Base-by-base conservation (phyloP, 306 rosid genomes). In the Trichosanthes cucumerina region DNA sequence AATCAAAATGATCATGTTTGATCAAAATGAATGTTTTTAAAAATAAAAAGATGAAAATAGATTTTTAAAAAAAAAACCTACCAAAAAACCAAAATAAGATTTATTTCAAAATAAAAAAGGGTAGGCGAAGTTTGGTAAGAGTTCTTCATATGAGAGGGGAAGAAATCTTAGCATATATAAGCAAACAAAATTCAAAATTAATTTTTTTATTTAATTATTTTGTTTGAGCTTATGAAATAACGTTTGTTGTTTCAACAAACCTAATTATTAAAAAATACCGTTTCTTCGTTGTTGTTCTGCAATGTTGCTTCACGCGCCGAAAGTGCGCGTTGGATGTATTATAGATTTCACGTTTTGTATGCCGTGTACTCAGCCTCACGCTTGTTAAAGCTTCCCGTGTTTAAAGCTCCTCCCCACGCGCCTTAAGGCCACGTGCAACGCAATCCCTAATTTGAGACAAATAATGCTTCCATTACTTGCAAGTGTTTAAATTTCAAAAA, bases 91-190 rank as follows among this genome's bases (percentile, higher is more conserved):
- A 47, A 47, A 47, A 12, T 39, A 39, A 39, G 44, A 39, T 39
- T 6, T 6, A 39, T 4, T 6, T 39, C 44, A 1, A 39, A 46
- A 44, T 75, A 65, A 47, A 47, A 65, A 47, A 47, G 53, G 7
- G 85, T 80, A 38, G 85, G 66, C 74, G 76, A 81, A 77, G 81
- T 74, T 84, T 75, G 89, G 77, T 79, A 76, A 24, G 75, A 56
- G 43, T 53, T 9, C 4, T 64, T 44, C 1, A 13, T 11, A 46
- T 0, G 44, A 39, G 15, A 12, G 10, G 12, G 46, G 3, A 43
- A 43, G 15, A 11, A 46, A 46, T 46, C 15, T 11, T 46, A 46
- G 15, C 4, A 11, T n/a, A n/a, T n/a, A n/a, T 44, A 44, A 44
- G 0, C 14, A 44, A 44, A 44, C 50, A 44, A 44, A 44, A 11